Base-by-base conservation (phyloP, 495 filamentous ascomycete genomes). In the Hypoxylon perforatum region DNA sequence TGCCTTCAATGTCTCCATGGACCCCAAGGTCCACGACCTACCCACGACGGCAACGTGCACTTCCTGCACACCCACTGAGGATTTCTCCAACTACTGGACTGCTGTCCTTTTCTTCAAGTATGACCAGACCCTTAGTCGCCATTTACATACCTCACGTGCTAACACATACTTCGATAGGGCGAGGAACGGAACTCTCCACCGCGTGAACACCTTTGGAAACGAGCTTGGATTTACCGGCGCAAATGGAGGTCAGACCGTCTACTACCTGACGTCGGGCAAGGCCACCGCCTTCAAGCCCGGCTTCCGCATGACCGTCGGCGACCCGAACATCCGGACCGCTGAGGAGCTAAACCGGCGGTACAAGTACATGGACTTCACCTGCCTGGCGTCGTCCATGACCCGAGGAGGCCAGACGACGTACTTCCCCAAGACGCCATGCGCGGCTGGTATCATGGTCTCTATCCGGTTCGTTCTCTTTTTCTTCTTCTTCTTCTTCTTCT, bases 291-390 rank as follows among this genome's bases (percentile, higher is more conserved):
- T 82, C 66, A 71, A 72, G 54, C 69, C 76, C 44, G 79, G 80
- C 14, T 82, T 82, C 72, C 73, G 80, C 25, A 82, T 82, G 80
- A 71, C 77, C 1, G 78, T 80, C 42, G 80, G 79, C 12, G 75
- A 81, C 69, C 75, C 76, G 17, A 70, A 12, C 65, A 75, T 73
- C 72, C 75, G 70, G 69, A 80, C 74, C 10, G 71, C 67, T 18
- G 70, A 61, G 55, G 72, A 76, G 57, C 71, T 74, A 7, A 69
- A 76, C 30, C 81, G 78, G 15, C 75, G 86, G 38, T 78, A 74
- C 55, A 84, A 76, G 64, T 76, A 77, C 44, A 71, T 75, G 64
- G 72, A 74, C 47, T 78, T 71, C 42, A 77, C 75, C n/a, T 77
- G 74, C 61, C 53, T 76, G 17, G 57, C 68, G 33, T 67, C 57